These are phyloP conservation scores for Quercus tomentella DNA, from an alignment of 331 rosid genomes.

Conservation along the genomic window DNA sequence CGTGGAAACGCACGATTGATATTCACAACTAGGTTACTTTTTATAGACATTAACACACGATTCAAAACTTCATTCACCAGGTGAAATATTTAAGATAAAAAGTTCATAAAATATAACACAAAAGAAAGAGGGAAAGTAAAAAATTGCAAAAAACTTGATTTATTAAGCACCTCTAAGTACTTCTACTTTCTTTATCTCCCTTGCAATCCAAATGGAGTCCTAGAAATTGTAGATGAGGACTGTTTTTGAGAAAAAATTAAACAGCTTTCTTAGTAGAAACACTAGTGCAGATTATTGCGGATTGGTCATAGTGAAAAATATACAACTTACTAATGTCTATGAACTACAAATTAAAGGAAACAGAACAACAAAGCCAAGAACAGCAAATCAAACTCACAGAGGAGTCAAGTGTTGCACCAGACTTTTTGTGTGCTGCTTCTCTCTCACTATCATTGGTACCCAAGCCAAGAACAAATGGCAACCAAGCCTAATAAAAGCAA, in stretches of 20 bases:
- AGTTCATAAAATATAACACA: not conserved
- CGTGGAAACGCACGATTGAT: not conserved
- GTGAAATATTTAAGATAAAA: not conserved
- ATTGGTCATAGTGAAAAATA: not conserved
- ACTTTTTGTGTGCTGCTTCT: conserved; percentile 25
- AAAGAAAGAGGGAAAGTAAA: not conserved
- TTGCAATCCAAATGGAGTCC: no score
- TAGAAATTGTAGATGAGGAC: not conserved
- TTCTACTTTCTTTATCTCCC: not conserved
- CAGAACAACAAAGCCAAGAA: conserved; percentile 8
- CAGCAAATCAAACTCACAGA: conserved; percentile 54
- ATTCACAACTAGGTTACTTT: not conserved
- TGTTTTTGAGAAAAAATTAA: not conserved
- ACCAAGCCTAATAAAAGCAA: conserved; percentile 65
- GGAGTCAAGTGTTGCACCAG: conserved; percentile 46
- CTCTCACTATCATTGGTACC: conserved; percentile 31
- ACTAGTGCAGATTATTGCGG: not conserved
- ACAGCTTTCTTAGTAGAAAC: not conserved
- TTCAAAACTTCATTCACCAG: not conserved
- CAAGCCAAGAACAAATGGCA: conserved; percentile 40
- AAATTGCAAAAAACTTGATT: not conserved
- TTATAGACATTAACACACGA: not conserved
- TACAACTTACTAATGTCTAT: not conserved
- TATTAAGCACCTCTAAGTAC: not conserved
- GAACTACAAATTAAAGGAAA: not conserved